These are phyloP conservation scores for Parafenestella ontariensis DNA, from an alignment of 2,329 filamentous ascomycete species.

Conservation along the genomic window DNA sequence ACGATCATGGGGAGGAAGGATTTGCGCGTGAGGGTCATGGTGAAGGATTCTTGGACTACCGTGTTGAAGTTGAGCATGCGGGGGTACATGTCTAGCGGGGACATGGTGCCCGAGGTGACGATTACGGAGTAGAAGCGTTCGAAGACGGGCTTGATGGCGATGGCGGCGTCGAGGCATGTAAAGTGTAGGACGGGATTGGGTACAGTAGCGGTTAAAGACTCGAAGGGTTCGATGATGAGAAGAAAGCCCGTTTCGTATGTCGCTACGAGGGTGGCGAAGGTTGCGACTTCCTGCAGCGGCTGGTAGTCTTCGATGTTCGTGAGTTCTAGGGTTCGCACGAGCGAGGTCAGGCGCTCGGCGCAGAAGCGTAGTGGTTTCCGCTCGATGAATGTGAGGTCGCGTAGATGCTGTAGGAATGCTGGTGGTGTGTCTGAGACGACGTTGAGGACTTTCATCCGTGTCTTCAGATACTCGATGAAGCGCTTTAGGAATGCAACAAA, in stretches of 20 bases:
- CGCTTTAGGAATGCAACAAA: conserved; percentile 94
- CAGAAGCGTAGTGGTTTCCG: conserved; percentile 95
- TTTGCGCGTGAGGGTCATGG: conserved; percentile 90
- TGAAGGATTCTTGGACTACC: conserved; percentile 95
- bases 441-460: conserved; percentile 96
- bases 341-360: conserved; percentile 89
- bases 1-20: conserved; percentile 99
- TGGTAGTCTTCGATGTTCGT: conserved; percentile 99
- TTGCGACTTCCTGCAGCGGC: conserved; percentile 94
- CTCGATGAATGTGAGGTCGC: conserved; percentile 96
- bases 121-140: conserved; percentile 98
- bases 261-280: conserved; percentile 92
- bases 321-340: conserved; percentile 92
- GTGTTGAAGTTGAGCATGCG: conserved; percentile 96
- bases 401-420: conserved; percentile 90
- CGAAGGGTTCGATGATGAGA: conserved; percentile 95
- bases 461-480: conserved; percentile 98
- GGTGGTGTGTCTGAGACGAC: conserved; percentile 97
- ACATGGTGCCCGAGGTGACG: conserved; percentile 97
- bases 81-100: conserved; percentile 97
- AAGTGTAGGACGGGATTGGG: conserved; percentile 98
- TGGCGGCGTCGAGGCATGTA: conserved; percentile 94
- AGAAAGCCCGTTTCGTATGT: conserved; percentile 98
- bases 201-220: conserved; percentile 93
- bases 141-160: conserved; percentile 97